Base-by-base conservation (phyloP, 306 rosid species). In the Glycine tomentella region DNA sequence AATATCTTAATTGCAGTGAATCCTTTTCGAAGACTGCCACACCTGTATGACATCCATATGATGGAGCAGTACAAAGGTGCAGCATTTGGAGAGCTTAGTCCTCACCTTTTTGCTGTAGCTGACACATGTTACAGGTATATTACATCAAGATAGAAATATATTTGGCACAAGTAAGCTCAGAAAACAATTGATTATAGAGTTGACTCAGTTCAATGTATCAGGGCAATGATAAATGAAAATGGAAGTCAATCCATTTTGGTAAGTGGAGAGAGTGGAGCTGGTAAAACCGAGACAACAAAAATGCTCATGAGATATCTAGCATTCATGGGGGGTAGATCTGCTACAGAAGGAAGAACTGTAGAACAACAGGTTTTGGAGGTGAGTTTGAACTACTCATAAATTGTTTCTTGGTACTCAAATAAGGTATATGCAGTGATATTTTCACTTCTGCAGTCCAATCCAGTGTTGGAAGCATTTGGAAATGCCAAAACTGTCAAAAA, bases 291-390 rank as follows among this genome's bases (percentile, higher is more conserved):
- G 81, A 93, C 97, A 84, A 93, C 97, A 0, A 93, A 93, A 84
- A 93, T 93, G 97, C 87, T 93, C 10, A 93, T 93, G 97, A 88
- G 97, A 78, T 93, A 93, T 75, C 90, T 93, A 42, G 97, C 97
- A 9, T 93, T 91, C 87, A 90, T 91, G 94, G 97, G 97, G 55
- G 97, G 97, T 11, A 87, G 97, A 84, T 85, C 94, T 6, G 78
- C 68, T n/a, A 90, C 97, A 16, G 97, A 93, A 86, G 97, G 97
- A 85, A 89, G 97, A 69, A 88, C 94, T 8, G 97, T 91, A 5
- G 97, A 91, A 67, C 97, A 93, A 63, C 97, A 93, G 77, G 97
- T 93, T 86, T 88, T 93, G 81, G 97, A 93, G 93, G 97, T 93
- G 76, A 87, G 94, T 65, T 84, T 82, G 40, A 72, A 78, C 74